Evolutionary conservation across 169 alveolate species (phyloP).

Genomic region (Eimeria tenella): DNA sequence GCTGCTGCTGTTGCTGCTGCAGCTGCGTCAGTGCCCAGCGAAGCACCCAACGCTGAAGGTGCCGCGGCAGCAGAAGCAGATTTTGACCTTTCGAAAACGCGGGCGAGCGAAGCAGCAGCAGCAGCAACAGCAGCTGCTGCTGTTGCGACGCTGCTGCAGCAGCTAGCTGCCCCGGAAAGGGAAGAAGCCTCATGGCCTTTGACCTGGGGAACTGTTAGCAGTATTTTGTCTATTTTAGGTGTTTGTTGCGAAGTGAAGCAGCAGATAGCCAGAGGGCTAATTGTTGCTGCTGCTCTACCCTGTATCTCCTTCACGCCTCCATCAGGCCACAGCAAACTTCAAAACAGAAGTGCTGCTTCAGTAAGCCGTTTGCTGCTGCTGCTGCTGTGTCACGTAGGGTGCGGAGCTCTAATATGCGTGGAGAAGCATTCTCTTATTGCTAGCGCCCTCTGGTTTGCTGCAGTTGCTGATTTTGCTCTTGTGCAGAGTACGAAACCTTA

Average conservation of each 20-base stretch:
- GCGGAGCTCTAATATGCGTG: no score
- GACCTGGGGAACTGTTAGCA: background rate
- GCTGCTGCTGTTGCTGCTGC: constrained; percentile 31
- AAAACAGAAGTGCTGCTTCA: background rate
- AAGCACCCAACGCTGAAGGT: background rate
- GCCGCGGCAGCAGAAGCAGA: constrained; percentile 3
- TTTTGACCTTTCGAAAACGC: background rate
- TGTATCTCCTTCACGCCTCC: background rate
- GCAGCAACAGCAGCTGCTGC: constrained; percentile 43
- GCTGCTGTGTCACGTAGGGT: background rate
- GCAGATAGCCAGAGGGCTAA: constrained; percentile 12
- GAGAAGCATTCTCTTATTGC: no score
- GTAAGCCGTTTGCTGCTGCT: constrained; percentile 34
- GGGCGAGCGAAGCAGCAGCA: background rate
- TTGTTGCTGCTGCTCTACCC: constrained; percentile 58
- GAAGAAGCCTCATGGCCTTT: background rate
- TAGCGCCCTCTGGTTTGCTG: background rate
- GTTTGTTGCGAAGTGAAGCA: background rate
- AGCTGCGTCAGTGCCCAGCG: background rate
- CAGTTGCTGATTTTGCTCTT: background rate
- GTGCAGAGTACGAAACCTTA: no score
- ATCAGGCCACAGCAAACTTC: background rate
- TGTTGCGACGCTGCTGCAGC: constrained; percentile 15
- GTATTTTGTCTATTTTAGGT: constrained; percentile 21
- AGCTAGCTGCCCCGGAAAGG: background rate